Conservation (phyloP, 2,329 filamentous ascomycete genomes). For the Aspergillus persii region DNA sequence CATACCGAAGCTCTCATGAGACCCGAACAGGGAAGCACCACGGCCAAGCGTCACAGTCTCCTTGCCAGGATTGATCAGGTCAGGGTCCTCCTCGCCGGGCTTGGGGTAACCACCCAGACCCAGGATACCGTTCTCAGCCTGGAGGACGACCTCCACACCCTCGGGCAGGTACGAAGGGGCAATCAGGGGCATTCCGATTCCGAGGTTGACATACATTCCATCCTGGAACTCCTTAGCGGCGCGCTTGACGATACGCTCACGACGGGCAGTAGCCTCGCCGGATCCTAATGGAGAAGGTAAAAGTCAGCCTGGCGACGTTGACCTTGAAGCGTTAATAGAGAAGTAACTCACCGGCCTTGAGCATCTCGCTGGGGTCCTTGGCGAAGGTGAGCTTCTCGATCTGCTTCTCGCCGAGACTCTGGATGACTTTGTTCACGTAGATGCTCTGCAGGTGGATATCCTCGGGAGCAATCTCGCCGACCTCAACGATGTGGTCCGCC, state of each 20-base stretch:
- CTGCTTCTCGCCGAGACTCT: slow-evolving; percentile 66
- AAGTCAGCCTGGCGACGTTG: slow-evolving; percentile 31
- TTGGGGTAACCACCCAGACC: slow-evolving; percentile 77
- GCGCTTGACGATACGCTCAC: slow-evolving; percentile 75
- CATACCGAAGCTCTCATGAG: slow-evolving; percentile 81
- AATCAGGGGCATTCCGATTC: slow-evolving; percentile 80
- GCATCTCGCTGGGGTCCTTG: slow-evolving; percentile 57
- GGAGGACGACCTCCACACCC: slow-evolving; percentile 72
- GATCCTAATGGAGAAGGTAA: slow-evolving; percentile 16
- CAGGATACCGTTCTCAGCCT: slow-evolving; percentile 82
- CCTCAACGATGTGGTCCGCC: slow-evolving; percentile 77
- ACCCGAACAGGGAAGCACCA: slow-evolving; percentile 75
- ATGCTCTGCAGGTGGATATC: slow-evolving; percentile 80
- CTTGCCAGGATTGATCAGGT: slow-evolving; percentile 84
- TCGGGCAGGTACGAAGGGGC: slow-evolving; percentile 72
- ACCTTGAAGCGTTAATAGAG: slow-evolving; percentile 33
- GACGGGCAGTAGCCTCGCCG: slow-evolving; percentile 66
- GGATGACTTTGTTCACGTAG: slow-evolving; percentile 77
- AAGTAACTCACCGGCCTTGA: slow-evolving; percentile 47
- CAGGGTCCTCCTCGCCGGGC: slow-evolving; percentile 67
- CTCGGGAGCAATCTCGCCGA: slow-evolving; percentile 69
- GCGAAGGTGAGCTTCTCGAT: slow-evolving; percentile 78
- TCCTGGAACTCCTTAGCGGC: slow-evolving; percentile 80
- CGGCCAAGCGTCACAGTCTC: slow-evolving; percentile 78
- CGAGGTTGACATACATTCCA: slow-evolving; percentile 87